Evolutionary conservation across 495 filamentous ascomycete genomes (phyloP).

Genomic region (Alectoria sarmentosa): DNA sequence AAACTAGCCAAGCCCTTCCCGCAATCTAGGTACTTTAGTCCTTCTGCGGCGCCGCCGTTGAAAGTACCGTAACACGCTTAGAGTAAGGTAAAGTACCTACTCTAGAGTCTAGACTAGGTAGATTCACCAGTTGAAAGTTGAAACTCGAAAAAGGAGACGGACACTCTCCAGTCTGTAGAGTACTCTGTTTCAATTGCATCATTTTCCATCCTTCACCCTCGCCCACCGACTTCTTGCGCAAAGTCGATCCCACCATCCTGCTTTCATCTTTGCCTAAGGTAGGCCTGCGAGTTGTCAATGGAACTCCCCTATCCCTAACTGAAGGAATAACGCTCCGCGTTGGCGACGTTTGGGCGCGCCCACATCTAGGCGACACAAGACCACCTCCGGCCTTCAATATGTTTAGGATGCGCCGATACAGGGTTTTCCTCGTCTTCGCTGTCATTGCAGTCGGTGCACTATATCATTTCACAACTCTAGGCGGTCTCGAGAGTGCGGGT

Average conservation of each 20-base stretch:
- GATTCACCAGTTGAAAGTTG: too few relatives aligned
- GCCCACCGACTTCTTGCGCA: neutral
- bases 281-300: too few relatives aligned
- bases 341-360: neutral
- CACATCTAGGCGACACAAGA: conserved; percentile 6
- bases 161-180: neutral
- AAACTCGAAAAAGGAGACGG: neutral
- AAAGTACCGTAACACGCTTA: too few relatives aligned
- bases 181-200: too few relatives aligned
- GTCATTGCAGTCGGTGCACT: conserved; percentile 56
- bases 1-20: neutral
- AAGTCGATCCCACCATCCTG: neutral
- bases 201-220: too few relatives aligned
- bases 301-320: neutral
- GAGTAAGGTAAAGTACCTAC: too few relatives aligned
- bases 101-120: too few relatives aligned
- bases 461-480: conserved; percentile 49
- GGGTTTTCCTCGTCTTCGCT: conserved; percentile 64
- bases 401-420: conserved; percentile 71
- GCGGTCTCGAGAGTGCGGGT: conserved; percentile 21
- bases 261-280: neutral
- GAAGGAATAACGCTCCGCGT: neutral
- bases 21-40: neutral
- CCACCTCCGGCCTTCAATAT: conserved; percentile 38
- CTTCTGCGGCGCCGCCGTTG: neutral